phyloP scores from a whole-genome alignment of 2,329 filamentous ascomycete species.

The Onygenales sp. region DNA sequence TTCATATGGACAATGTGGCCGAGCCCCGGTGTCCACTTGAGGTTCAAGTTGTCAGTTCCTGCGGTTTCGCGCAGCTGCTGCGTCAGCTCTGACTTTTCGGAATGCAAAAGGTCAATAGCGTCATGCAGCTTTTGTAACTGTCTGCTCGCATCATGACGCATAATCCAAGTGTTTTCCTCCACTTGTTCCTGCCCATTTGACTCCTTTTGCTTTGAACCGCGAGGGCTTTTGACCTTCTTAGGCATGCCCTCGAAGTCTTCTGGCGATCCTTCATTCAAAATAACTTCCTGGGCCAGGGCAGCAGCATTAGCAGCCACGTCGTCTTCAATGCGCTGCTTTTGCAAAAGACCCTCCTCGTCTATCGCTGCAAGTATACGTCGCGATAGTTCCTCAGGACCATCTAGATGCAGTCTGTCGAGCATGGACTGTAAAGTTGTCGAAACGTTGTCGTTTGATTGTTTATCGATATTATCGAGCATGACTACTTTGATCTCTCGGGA shows the following conservation, averaged over 20 bases:
- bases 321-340: conserved; percentile 69
- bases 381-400: conserved; percentile 59
- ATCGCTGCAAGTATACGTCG: conserved; percentile 65
- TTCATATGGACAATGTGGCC: conserved; percentile 89
- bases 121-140: conserved; percentile 58
- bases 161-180: conserved; percentile 51
- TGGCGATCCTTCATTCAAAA: conserved; percentile 54
- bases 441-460: conserved; percentile 23
- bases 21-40: conserved; percentile 78
- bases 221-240: conserved; percentile 35
- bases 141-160: conserved; percentile 56
- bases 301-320: conserved; percentile 61
- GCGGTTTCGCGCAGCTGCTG: conserved; percentile 54
- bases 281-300: conserved; percentile 62
- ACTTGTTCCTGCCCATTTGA: conserved; percentile 26
- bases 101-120: conserved; percentile 50
- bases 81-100: conserved; percentile 53
- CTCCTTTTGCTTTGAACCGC: conserved; percentile 16
- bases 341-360: conserved; percentile 81
- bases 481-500: conserved; percentile 52
- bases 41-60: conserved; percentile 54
- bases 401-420: conserved; percentile 37
- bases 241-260: conserved; percentile 47
- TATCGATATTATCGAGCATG: conserved; percentile 17
- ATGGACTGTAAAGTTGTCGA: conserved; percentile 20